These are phyloP conservation scores for Nematodospora anomalae DNA, from an alignment of 1,139 yeast species.

Conservation along the genomic window DNA sequence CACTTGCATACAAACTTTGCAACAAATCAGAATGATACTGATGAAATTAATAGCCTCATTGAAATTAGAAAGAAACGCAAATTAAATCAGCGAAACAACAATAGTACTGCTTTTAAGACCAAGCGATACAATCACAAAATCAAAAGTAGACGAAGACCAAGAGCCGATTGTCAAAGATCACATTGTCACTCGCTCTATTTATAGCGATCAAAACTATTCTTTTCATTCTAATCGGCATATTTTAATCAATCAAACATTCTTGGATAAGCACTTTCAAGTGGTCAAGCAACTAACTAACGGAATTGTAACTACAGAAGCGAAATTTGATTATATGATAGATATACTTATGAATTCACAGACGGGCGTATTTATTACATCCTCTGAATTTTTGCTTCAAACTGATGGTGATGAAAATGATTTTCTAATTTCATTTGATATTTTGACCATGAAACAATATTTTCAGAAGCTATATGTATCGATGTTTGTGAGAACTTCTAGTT, in stretches of 20 bases:
- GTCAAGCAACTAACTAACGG: constrained; percentile 2
- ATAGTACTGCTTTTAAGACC: constrained; percentile 11
- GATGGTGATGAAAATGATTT: constrained; percentile 7
- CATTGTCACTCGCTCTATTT: too few species aligned
- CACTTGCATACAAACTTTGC: constrained; percentile 9
- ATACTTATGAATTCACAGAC: constrained; percentile 12
- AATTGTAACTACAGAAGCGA: constrained; percentile 9
- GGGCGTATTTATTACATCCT: constrained; percentile 9
- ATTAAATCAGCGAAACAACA: constrained; percentile 2
- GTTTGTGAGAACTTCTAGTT: constrained; percentile 4
- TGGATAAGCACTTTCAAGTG: constrained; percentile 8
- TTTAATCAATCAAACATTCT: constrained; percentile 10
- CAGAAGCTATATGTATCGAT: constrained; percentile 9
- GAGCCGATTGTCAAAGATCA: background rate
- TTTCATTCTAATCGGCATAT: constrained; percentile 9
- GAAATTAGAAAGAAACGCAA: constrained; percentile 7
- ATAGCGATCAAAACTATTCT: background rate
- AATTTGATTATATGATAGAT: constrained; percentile 9
- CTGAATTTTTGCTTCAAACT: constrained; percentile 11
- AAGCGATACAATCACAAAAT: background rate
- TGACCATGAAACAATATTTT: constrained; percentile 8
- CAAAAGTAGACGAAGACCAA: background rate
- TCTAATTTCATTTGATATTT: constrained; percentile 7
- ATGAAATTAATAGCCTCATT: constrained; percentile 9
- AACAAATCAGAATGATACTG: constrained; percentile 13